These are phyloP conservation scores for Pseudomicrostroma phylloplanum DNA, from an alignment of 1,284 basidiomycete species.

Conservation along the genomic window DNA sequence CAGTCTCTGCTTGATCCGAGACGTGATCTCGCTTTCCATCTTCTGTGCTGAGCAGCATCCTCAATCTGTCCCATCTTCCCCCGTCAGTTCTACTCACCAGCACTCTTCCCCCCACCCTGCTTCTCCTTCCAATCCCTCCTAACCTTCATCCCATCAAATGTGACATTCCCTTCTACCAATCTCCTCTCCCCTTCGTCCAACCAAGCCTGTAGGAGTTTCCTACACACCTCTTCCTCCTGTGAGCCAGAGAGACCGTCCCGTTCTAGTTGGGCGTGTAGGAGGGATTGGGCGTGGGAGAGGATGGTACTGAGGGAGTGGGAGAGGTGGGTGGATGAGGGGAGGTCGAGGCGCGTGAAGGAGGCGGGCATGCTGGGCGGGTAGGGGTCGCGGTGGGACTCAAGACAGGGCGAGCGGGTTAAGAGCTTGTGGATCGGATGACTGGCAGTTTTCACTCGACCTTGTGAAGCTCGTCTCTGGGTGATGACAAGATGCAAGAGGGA, in stretches of 20 bases:
- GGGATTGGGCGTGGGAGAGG: neutral
- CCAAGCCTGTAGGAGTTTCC: neutral
- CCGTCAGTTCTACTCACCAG: neutral
- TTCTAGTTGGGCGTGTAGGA: slow-evolving; percentile 1
- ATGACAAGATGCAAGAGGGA: too few species aligned
- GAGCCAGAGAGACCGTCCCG: neutral
- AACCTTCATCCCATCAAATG: neutral
- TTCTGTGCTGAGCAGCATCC: neutral
- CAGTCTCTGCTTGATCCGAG: neutral
- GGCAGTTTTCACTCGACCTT: too few species aligned
- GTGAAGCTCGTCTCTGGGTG: too few species aligned
- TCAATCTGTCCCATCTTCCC: neutral
- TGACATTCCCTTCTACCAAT: slow-evolving; percentile 1
- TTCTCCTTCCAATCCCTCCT: neutral
- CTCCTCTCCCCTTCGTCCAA: neutral
- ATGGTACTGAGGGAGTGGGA: neutral
- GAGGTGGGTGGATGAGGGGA: neutral
- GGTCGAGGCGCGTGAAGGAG: slow-evolving; percentile 5
- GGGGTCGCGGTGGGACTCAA: too few species aligned
- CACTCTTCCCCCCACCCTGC: neutral
- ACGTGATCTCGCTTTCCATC: neutral
- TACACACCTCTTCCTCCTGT: neutral
- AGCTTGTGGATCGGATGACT: too few species aligned
- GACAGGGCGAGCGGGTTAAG: too few species aligned
- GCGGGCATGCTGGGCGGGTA: slow-evolving; percentile 2